Percentiles rank a stretch among this genome's conserved stretches.
phyloP scores from a whole-genome alignment of 345 rosid genomes.

The Syzygium oleosum region DNA sequence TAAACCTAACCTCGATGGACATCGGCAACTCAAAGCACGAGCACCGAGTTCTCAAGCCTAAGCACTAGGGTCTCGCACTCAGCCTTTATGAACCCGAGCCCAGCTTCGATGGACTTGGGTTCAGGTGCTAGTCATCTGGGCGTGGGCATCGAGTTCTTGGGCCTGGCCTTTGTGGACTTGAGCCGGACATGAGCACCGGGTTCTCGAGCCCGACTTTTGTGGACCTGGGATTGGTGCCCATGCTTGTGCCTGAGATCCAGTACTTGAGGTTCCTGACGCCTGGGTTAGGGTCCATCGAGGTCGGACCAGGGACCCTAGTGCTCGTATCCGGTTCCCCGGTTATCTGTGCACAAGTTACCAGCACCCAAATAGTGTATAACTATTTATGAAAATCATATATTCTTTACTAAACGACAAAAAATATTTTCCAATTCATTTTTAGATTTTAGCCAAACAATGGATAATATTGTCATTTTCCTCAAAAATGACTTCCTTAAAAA shows the following conservation, averaged over 20 bases:
- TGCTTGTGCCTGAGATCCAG: no score
- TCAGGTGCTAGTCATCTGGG: fast-evolving
- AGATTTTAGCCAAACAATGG: background rate
- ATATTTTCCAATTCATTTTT: no score
- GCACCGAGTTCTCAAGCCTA: background rate
- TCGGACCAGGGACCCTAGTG: fast-evolving
- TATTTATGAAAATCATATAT: background rate
- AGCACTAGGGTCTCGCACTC: background rate
- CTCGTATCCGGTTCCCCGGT: fast-evolving
- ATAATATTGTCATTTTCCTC: background rate
- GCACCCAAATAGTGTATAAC: background rate
- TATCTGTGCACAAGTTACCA: fast-evolving
- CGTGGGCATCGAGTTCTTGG: fast-evolving
- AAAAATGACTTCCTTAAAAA: fast-evolving
- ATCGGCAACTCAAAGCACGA: fast-evolving
- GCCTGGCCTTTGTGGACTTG: fast-evolving
- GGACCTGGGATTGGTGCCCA: background rate
- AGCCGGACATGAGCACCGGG: fast-evolving
- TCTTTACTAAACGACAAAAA: background rate
- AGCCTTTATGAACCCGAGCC: no score
- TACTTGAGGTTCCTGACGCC: fast-evolving
- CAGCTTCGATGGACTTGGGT: fast-evolving
- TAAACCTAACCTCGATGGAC: background rate
- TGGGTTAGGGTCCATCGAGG: fast-evolving
- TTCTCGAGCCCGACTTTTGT: fast-evolving